Base-by-base conservation (phyloP, 2,329 filamentous ascomycete genomes). In the Aureobasidium sp. region DNA sequence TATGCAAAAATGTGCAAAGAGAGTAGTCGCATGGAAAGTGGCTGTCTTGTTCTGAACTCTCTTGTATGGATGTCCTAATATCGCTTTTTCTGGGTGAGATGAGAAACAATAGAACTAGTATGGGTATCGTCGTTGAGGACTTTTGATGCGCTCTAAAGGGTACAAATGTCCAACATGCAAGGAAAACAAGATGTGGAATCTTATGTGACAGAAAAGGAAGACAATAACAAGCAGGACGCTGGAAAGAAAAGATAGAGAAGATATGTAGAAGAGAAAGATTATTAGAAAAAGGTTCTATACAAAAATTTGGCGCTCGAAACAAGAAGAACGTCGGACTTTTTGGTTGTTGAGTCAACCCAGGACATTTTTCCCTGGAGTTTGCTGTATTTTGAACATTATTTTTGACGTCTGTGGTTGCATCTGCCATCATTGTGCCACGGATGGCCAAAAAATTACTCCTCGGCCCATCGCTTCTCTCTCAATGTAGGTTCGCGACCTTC, bases 391-490 rank as follows among this genome's bases (percentile, higher is more conserved):
- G 37, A 20, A 41, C 37, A 41, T 41, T 41, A 27, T 13, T 46
- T 27, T 24, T 46, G 24, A 27, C 43, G 26, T 46, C 9, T 46
- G 24, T 46, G 27, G 20, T 46, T 13, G 43, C 20, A n/a, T 20
- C 13, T 46, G 41, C 20, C 20, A 26, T 26, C 34, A 3, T 3
- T 37, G 34, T 37, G 34, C 34, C 34, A 37, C 34, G 34, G 4
- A 37, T 41, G 37, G 37, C 37, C 37, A 41, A 32, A 41, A 24
- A 50, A 48, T 15, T 47, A 48, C 56, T 59, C 36, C 70, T 87
- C 81, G 32, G 87, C 84, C 93, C 93, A 97, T 69, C 89, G 83
- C 73, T 81, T 81, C 76, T 97, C 93, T 59, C 93, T 82, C 61
- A 94, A 72, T 1, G 90, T 84, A 77, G 86, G 82, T 65, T 89